Percentiles rank a stretch among this genome's conserved stretches.
Evolutionary conservation across 1,139 yeast genomes (phyloP).

Genomic region (Pichia sp.): DNA sequence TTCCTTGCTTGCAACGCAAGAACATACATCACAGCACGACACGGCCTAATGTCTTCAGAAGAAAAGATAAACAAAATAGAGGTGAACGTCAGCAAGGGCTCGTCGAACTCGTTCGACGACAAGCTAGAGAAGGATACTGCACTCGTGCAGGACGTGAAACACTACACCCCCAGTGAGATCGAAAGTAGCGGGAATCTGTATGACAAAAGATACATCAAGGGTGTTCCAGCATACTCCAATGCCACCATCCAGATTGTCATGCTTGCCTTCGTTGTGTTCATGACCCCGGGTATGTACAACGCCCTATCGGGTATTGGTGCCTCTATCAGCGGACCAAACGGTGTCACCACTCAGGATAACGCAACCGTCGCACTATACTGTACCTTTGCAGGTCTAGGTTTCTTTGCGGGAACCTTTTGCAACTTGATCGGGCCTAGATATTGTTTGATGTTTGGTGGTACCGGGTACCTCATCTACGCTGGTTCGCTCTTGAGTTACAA

Average conservation of each 20-base stretch:
- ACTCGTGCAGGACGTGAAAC: not conserved
- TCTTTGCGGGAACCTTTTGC: conserved; percentile 58
- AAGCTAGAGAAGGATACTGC: not conserved
- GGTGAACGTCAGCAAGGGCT: not conserved
- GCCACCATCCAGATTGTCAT: conserved; percentile 45
- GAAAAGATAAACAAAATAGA: not conserved
- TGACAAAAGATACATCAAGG: conserved; percentile 6
- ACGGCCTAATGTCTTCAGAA: not conserved
- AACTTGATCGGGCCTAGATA: conserved; percentile 49
- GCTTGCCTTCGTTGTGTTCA: conserved; percentile 48
- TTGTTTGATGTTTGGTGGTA: conserved; percentile 50
- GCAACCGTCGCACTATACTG: conserved; percentile 54
- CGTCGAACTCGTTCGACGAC: not conserved
- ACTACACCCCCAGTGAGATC: conserved; percentile 10
- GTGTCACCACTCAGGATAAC: conserved; percentile 35
- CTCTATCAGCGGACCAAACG: conserved; percentile 33
- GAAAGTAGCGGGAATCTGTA: conserved; percentile 8
- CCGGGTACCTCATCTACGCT: conserved; percentile 54
- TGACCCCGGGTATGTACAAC: conserved; percentile 58
- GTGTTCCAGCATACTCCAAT: conserved; percentile 41
- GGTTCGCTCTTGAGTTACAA: conserved; percentile 48
- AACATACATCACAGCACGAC: too few relatives aligned
- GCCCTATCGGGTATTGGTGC: conserved; percentile 54
- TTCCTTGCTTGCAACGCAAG: too few relatives aligned
- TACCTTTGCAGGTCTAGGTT: conserved; percentile 55